phyloP scores from a whole-genome alignment of 176 grass and related monocot species.

The Lolium rigidum region DNA sequence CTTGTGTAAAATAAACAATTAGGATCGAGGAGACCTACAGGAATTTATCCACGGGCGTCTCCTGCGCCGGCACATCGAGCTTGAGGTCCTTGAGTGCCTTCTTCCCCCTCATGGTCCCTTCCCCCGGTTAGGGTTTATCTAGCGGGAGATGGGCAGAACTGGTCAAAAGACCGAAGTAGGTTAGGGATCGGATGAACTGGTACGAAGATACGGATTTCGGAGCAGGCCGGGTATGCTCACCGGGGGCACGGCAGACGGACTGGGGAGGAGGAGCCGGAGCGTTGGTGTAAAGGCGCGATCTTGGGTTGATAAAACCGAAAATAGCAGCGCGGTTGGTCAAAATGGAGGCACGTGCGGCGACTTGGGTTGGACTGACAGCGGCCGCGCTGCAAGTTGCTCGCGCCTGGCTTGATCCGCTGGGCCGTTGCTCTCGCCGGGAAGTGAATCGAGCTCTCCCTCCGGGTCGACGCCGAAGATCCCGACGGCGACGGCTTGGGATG shows the following conservation, averaged over 20 bases:
- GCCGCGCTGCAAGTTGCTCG: neutral
- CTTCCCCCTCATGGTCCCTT: conserved; percentile 76
- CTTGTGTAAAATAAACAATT: too few relatives aligned
- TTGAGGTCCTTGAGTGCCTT: conserved; percentile 69
- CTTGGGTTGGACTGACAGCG: neutral
- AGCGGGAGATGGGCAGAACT: neutral
- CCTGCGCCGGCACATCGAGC: conserved; percentile 77
- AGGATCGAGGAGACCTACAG: conserved; percentile 52
- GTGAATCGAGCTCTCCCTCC: neutral
- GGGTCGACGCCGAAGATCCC: neutral
- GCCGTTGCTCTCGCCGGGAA: neutral
- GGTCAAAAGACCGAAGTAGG: neutral
- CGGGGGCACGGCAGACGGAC: neutral
- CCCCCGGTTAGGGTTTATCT: conserved; percentile 46
- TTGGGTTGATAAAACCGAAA: neutral
- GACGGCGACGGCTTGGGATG: neutral
- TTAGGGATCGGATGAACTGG: neutral
- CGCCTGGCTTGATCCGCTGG: too few relatives aligned
- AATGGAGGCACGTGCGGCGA: conserved; percentile 4
- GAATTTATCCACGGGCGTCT: conserved; percentile 87
- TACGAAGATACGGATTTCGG: neutral
- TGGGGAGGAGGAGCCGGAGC: neutral
- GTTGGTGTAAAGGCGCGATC: neutral
- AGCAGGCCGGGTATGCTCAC: neutral
- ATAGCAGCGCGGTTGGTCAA: neutral